Base-by-base conservation (phyloP, 192 early-diverging fungal genomes). In the Chytriomyces confervae region DNA sequence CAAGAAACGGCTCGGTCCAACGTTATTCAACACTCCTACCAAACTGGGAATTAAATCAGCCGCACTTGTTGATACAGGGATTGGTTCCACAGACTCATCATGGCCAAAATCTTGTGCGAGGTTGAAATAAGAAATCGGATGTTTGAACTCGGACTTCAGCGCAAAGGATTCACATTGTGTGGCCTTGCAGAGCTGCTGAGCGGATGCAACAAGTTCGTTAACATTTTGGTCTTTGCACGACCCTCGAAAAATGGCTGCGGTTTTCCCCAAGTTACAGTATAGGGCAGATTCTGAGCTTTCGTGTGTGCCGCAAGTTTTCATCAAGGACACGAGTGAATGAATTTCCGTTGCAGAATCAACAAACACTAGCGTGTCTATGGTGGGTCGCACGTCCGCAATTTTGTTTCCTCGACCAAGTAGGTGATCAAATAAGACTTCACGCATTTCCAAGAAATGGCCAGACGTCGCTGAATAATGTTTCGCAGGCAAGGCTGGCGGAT, bases 101-200 rank as follows among this genome's bases (percentile, higher is more conserved):
- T 47, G 67, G 27, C 67, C 67, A 48, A 69, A 69, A 24, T 48
- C 47, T 48, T 69, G 67, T 24, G 36, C 36, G 13, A 69, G 10
- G 44, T 69, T 69, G 67, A 69, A 69, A 48, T 48, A 69, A 24
- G 16, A 11, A 48, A 69, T 69, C 16, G 67, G 67, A 24, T 69
- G 67, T 48, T 69, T 69, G 48, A 69, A 48, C 1, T 36, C 27
- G 13, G 67, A 69, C 24, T 69, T 69, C 47, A 69, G 24, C 9
- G 67, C 67, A 69, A 69, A 69, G 11, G 67, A 69, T 49, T 69
- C 48, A 44, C 67, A 69, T 11, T 69, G 36, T 24, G 67, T 69
- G 16, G 13, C 9, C 13, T 13, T n/a, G 47, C 67, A 69, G 9
- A 69, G 67, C 47, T 69, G 16, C 24, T 69, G 27, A 13, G 67